Evolutionary conservation across 1,139 yeast genomes (phyloP).

Genomic region (Magnusiomyces paraingens): DNA sequence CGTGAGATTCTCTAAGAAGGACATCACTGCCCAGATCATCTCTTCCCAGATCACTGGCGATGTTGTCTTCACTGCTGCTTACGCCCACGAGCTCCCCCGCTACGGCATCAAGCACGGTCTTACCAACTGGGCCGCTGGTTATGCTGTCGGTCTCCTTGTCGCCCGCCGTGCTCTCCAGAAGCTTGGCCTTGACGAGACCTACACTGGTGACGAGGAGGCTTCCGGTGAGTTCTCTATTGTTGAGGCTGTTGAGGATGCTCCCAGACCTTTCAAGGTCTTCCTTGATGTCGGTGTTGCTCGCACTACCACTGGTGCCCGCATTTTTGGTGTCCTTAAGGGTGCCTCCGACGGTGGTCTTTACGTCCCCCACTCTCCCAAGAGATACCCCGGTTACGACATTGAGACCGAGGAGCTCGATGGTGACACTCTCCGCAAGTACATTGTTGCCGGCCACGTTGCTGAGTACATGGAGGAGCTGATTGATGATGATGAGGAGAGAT

Average conservation of each 20-base stretch:
- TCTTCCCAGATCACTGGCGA: conserved; percentile 98
- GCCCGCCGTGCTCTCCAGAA: conserved; percentile 99
- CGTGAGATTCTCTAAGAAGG: conserved; percentile 99
- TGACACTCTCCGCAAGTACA: conserved; percentile 96
- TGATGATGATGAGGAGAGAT: conserved; percentile 99
- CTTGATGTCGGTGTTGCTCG: conserved; percentile 99
- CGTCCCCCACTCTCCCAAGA: conserved; percentile 99
- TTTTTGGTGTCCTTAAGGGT: conserved; percentile 99
- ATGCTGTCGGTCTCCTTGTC: conserved; percentile 96
- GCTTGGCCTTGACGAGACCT: conserved; percentile 97
- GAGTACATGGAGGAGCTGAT: conserved; percentile 99
- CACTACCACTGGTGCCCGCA: conserved; percentile 99
- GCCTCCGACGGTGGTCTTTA: conserved; percentile 99
- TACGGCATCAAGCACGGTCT: conserved; percentile 98
- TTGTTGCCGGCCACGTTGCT: conserved; percentile 99
- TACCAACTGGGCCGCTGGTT: conserved; percentile 99
- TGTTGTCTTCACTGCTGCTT: conserved; percentile 93
- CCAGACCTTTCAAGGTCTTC: conserved; percentile 99
- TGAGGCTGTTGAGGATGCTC: conserved; percentile 99
- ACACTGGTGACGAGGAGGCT: conserved; percentile 98
- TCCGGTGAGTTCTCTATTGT: conserved; percentile 87
- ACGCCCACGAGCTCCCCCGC: conserved; percentile 97
- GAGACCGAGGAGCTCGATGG: conserved; percentile 98
- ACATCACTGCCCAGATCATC: conserved; percentile 95
- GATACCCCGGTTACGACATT: conserved; percentile 99